These are phyloP conservation scores for Botrytis paeoniae DNA, from an alignment of 2,329 filamentous ascomycete species.

Conservation along the genomic window DNA sequence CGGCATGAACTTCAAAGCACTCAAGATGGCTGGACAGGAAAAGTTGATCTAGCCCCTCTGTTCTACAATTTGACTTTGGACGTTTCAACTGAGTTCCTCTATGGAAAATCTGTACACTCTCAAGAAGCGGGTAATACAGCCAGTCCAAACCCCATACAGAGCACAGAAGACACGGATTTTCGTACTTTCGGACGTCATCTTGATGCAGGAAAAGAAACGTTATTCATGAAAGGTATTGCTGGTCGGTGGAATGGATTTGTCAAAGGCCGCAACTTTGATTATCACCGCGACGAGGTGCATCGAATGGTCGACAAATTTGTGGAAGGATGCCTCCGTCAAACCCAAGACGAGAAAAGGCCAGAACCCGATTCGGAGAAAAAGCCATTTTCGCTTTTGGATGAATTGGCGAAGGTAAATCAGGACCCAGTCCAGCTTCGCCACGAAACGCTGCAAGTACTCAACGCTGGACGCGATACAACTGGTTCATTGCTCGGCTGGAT, in stretches of 20 bases:
- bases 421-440: slow-evolving; percentile 25
- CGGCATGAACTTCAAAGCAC: slow-evolving; percentile 12
- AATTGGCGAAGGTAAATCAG: slow-evolving; percentile 38
- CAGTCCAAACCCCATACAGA: slow-evolving; percentile 14
- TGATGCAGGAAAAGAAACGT: slow-evolving; percentile 4
- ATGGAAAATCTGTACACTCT: slow-evolving; percentile 45
- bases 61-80: slow-evolving; percentile 66
- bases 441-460: slow-evolving; percentile 25
- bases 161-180: background rate
- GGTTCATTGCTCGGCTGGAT: slow-evolving; percentile 35
- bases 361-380: slow-evolving; percentile 42
- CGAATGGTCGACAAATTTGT: slow-evolving; percentile 12
- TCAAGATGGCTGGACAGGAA: slow-evolving; percentile 33
- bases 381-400: slow-evolving; percentile 40
- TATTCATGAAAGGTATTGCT: slow-evolving; percentile 8
- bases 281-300: slow-evolving; percentile 3
- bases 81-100: slow-evolving; percentile 63
- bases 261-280: background rate
- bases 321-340: slow-evolving; percentile 23
- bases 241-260: background rate
- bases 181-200: slow-evolving; percentile 3
- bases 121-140: slow-evolving; percentile 27
- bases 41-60: slow-evolving; percentile 60
- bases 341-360: slow-evolving; percentile 19
- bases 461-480: slow-evolving; percentile 26